These are phyloP conservation scores for Globisporangium heterothallicum DNA, from an alignment of 352 stramenopile genomes.

Conservation along the genomic window DNA sequence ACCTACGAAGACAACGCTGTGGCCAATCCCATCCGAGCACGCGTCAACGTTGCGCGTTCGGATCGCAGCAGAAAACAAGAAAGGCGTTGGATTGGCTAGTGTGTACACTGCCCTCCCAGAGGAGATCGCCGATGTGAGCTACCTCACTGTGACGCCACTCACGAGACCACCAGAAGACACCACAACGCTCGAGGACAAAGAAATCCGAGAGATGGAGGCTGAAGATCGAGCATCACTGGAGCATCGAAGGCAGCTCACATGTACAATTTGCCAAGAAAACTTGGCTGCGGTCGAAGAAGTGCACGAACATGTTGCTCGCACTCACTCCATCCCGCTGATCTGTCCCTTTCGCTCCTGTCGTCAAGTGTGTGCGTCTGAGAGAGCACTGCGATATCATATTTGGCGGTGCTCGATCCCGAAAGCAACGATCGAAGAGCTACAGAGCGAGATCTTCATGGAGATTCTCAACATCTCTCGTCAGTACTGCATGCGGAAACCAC, in stretches of 20 bases:
- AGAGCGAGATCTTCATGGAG: slow-evolving; percentile 63
- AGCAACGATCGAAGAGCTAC: slow-evolving; percentile 44
- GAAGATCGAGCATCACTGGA: slow-evolving; percentile 31
- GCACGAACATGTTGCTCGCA: slow-evolving; percentile 53
- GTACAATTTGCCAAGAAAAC: slow-evolving; percentile 36
- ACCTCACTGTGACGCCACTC: slow-evolving; percentile 38
- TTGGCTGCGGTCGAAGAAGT: slow-evolving; percentile 20
- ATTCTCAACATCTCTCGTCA: slow-evolving; percentile 69
- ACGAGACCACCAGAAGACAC: slow-evolving; percentile 38
- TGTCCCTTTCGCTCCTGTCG: slow-evolving; percentile 66
- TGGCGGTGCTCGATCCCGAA: slow-evolving; percentile 58
- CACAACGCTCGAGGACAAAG: slow-evolving; percentile 25
- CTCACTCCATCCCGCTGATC: slow-evolving; percentile 56
- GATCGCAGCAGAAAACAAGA: slow-evolving; percentile 55
- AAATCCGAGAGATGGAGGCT: slow-evolving; percentile 27
- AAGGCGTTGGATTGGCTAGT: slow-evolving; percentile 51
- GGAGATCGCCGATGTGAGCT: slow-evolving; percentile 58
- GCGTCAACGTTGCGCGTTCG: slow-evolving; percentile 46
- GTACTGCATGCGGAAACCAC: slow-evolving; percentile 69
- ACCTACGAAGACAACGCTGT: slow-evolving; percentile 54
- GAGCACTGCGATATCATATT: slow-evolving; percentile 69
- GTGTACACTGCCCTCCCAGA: slow-evolving; percentile 45
- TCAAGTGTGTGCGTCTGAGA: slow-evolving; percentile 64
- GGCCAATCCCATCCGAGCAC: slow-evolving; percentile 43
- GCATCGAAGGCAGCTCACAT: slow-evolving; percentile 35